These are phyloP conservation scores for Adiantum capillusveneris DNA, from an alignment of 75 land plant genomes.

Conservation along the genomic window DNA sequence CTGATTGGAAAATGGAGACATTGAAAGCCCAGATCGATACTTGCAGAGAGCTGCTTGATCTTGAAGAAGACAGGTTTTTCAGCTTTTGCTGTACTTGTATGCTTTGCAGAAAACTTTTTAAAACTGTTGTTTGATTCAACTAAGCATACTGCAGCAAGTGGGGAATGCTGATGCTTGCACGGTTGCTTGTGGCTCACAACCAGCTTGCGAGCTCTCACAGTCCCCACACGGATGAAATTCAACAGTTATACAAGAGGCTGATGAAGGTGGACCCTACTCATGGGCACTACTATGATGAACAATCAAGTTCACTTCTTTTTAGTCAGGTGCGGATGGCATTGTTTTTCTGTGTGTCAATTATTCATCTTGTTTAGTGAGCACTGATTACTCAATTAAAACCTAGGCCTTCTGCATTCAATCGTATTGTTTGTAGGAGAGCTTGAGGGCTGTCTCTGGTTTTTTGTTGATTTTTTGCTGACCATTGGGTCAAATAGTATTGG, in stretches of 20 bases:
- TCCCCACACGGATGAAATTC: slow-evolving; percentile 48
- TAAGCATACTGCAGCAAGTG: slow-evolving; percentile 62
- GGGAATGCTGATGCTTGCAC: slow-evolving; percentile 71
- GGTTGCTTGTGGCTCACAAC: slow-evolving; percentile 60
- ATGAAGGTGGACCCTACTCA: slow-evolving; percentile 61
- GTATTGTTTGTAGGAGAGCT: too few relatives aligned
- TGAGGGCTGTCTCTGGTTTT: too few relatives aligned
- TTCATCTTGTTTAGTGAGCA: too few relatives aligned
- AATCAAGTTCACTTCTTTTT: slow-evolving; percentile 46
- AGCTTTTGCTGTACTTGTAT: background rate
- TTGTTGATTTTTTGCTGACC: too few relatives aligned
- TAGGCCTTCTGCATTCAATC: too few relatives aligned
- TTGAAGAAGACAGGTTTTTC: slow-evolving; percentile 50
- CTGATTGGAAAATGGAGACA: slow-evolving; percentile 36
- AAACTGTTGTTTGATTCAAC: background rate
- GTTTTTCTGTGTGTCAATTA: too few relatives aligned
- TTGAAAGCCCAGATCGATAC: slow-evolving; percentile 50
- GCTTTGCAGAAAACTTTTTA: background rate
- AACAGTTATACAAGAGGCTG: slow-evolving; percentile 41
- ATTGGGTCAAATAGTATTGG: too few relatives aligned
- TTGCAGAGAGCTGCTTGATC: slow-evolving; percentile 55
- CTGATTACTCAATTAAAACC: too few relatives aligned
- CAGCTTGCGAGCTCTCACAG: slow-evolving; percentile 11
- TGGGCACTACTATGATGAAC: slow-evolving; percentile 50
- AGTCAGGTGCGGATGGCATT: slow-evolving; percentile 42